Conservation (phyloP, 169 alveolate genomes). For the Cryptosporidium sp. region DNA sequence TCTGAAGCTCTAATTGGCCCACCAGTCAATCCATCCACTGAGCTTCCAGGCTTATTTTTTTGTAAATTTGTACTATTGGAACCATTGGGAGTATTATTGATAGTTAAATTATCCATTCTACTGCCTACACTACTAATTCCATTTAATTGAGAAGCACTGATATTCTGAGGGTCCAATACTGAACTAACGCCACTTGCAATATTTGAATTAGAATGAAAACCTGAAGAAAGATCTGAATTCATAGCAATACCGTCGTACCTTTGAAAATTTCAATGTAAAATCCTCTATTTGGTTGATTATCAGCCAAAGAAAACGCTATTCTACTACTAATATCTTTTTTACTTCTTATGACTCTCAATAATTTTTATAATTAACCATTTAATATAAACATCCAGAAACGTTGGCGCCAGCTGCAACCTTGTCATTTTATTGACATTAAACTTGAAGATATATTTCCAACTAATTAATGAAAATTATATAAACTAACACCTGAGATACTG, state of each 20-base stretch:
- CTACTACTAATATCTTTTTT: not conserved
- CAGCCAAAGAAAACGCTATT: not conserved
- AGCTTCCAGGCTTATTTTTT: not conserved
- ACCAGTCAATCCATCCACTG: not conserved
- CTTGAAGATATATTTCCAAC: not conserved
- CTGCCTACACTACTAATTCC: not conserved
- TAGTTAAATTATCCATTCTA: slow-evolving; percentile 12
- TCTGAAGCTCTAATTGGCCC: slow-evolving; percentile 47
- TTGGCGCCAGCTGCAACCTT: slow-evolving; percentile 22
- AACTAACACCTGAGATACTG: not conserved
- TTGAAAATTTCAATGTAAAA: not conserved
- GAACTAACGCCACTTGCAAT: not conserved
- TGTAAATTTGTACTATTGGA: not conserved
- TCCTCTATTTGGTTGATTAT: not conserved
- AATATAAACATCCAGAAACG: not conserved
- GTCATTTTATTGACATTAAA: not conserved
- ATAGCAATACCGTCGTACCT: not conserved
- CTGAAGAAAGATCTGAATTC: not conserved
- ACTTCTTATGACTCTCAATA: not conserved
- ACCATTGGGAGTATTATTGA: not conserved
- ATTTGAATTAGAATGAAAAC: not conserved
- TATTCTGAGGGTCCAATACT: not conserved
- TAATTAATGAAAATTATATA: not conserved
- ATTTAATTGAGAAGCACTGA: not conserved
- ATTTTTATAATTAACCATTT: not conserved